Percentiles rank a stretch among this genome's conserved stretches.
Evolutionary conservation across 331 rosid genomes (phyloP).

Genomic region (Rhamnella rubrinervis): DNA sequence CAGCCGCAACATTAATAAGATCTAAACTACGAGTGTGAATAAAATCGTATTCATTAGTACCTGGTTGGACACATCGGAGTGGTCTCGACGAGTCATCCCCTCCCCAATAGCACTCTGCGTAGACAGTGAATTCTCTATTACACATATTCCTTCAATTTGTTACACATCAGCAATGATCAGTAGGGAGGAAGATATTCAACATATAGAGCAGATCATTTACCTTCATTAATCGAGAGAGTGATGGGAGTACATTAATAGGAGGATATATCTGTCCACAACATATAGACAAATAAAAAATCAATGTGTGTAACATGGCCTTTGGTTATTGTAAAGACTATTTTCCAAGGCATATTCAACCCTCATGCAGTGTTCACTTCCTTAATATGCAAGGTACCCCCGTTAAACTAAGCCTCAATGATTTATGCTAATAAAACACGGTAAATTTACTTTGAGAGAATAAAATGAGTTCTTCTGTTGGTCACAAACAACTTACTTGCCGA

Average conservation of each 20-base stretch:
- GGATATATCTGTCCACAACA: conserved; percentile 73
- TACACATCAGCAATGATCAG: too few relatives aligned
- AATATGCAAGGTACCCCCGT: too few relatives aligned
- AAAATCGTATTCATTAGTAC: conserved; percentile 34
- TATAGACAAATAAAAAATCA: conserved; percentile 15
- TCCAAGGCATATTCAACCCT: too few relatives aligned
- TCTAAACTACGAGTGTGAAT: background rate
- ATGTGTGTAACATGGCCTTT: background rate
- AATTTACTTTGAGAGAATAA: too few relatives aligned
- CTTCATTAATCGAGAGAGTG: conserved; percentile 98
- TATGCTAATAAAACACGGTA: too few relatives aligned
- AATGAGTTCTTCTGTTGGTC: too few relatives aligned
- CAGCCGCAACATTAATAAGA: too few relatives aligned
- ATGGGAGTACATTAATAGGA: conserved; percentile 96
- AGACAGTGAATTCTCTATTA: conserved; percentile 2
- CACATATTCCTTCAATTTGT: background rate
- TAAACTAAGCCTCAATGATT: too few relatives aligned
- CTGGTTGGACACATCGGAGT: conserved; percentile 98
- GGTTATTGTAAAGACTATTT: too few relatives aligned
- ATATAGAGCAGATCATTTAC: conserved; percentile 32
- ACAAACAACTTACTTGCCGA: conserved; percentile 64
- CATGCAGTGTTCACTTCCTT: too few relatives aligned
- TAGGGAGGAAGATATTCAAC: too few relatives aligned
- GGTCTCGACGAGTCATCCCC: conserved; percentile 98
- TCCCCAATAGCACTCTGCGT: conserved; percentile 99